Evolutionary conservation across 805 yeast species (phyloP).

Genomic region (Danielia oregonensis): DNA sequence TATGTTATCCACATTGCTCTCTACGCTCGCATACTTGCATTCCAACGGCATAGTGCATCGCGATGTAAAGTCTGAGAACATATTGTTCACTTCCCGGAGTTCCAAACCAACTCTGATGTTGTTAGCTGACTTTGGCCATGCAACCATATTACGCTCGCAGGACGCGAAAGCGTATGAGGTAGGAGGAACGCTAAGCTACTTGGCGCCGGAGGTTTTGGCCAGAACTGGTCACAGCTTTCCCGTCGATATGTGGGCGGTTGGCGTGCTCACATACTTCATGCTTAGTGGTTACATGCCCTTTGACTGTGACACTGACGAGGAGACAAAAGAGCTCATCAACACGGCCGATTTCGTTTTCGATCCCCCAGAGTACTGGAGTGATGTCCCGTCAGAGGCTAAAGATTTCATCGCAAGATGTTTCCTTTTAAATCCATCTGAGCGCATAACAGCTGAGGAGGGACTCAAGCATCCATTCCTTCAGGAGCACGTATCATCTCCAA

Average conservation of each 20-base stretch:
- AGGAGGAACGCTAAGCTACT: slow-evolving; percentile 65
- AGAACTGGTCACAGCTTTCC: slow-evolving; percentile 53
- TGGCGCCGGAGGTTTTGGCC: slow-evolving; percentile 67
- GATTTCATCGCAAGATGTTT: slow-evolving; percentile 58
- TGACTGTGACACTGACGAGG: slow-evolving; percentile 67
- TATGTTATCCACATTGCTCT: slow-evolving; percentile 46
- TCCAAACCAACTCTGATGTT: slow-evolving; percentile 37
- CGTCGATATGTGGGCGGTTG: slow-evolving; percentile 76
- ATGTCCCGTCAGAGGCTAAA: slow-evolving; percentile 50
- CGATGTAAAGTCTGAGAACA: slow-evolving; percentile 70
- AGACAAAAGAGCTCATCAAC: slow-evolving; percentile 61
- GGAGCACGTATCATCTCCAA: too few relatives aligned
- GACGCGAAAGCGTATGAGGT: slow-evolving; percentile 9
- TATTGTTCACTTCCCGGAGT: slow-evolving; percentile 42
- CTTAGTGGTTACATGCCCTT: slow-evolving; percentile 74
- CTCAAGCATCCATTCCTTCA: slow-evolving; percentile 41
- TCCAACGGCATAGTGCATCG: slow-evolving; percentile 60
- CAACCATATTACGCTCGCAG: slow-evolving; percentile 39
- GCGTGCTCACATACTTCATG: slow-evolving; percentile 67
- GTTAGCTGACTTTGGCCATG: slow-evolving; percentile 65
- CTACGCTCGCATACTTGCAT: slow-evolving; percentile 59
- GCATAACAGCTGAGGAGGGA: slow-evolving; percentile 46
- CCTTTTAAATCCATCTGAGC: slow-evolving; percentile 36
- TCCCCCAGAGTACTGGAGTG: slow-evolving; percentile 56
- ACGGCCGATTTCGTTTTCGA: slow-evolving; percentile 57